A percentile compares a stretch with the other conserved stretches of the same genome.
Conservation (phyloP, 176 grass and related monocot genomes). For the Tillandsia leiboldiana region DNA sequence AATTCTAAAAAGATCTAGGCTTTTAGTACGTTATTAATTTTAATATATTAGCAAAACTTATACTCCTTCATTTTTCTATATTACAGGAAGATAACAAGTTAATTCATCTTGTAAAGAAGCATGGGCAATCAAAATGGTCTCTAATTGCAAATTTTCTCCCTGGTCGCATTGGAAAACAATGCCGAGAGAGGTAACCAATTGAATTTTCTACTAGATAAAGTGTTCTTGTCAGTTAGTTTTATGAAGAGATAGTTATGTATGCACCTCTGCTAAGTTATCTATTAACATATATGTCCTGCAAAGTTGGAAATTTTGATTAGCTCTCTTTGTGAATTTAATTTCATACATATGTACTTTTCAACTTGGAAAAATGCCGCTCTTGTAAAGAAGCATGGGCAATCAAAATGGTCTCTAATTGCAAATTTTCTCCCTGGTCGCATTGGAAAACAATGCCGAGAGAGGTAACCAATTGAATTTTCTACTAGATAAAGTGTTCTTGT, state of each 20-base stretch:
- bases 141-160: constrained; percentile 79
- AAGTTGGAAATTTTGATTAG: too few relatives aligned
- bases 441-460: constrained; percentile 96
- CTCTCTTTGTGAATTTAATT: too few relatives aligned
- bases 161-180: constrained; percentile 98
- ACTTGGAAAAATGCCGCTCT: too few relatives aligned
- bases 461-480: constrained; percentile 37
- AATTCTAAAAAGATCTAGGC: background rate
- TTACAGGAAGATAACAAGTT: constrained; percentile 93
- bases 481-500: constrained; percentile 8
- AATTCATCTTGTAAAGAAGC: constrained; percentile 68
- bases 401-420: constrained; percentile 97
- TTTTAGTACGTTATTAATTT: too few relatives aligned
- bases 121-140: constrained; percentile 97
- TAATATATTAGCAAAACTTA: background rate
- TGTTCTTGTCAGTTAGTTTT: constrained; percentile 3
- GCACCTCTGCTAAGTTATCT: too few relatives aligned
- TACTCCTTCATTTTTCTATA: constrained; percentile 3
- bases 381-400: constrained; percentile 73
- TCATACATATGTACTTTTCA: too few relatives aligned
- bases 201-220: constrained; percentile 6
- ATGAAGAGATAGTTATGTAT: background rate
- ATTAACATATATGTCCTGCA: too few relatives aligned
- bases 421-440: constrained; percentile 89
- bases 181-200: constrained; percentile 72